These are phyloP conservation scores for Vigna unguiculata DNA, from an alignment of 306 rosid genomes.

Conservation along the genomic window DNA sequence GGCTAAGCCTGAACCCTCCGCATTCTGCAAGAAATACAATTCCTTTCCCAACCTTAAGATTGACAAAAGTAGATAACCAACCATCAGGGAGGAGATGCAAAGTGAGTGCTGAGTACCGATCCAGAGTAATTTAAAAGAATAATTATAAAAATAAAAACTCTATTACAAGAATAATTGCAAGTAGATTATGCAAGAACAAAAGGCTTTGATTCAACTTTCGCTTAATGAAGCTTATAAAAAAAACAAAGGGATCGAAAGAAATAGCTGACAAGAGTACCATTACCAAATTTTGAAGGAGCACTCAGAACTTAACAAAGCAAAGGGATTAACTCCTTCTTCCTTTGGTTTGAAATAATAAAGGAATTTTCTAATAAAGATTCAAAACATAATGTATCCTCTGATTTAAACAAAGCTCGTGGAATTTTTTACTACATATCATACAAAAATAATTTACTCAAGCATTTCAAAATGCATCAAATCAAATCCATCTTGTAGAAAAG, in stretches of 20 bases:
- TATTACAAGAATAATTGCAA: slow-evolving; percentile 1
- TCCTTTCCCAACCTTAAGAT: slow-evolving; percentile 77
- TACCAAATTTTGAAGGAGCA: slow-evolving; percentile 9
- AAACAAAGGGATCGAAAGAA: slow-evolving; percentile 6
- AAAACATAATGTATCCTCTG: slow-evolving; percentile 22
- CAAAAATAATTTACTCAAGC: slow-evolving; percentile 4
- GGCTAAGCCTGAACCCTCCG: slow-evolving; percentile 93
- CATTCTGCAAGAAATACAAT: slow-evolving; percentile 85
- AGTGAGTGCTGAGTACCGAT: slow-evolving; percentile 20
- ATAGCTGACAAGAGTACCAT: slow-evolving; percentile 1
- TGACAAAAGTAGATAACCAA: slow-evolving; percentile 37
- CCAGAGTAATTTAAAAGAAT: slow-evolving; percentile 3
- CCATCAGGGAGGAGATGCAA: not conserved
- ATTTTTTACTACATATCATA: slow-evolving; percentile 12
- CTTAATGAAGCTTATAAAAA: slow-evolving; percentile 15
- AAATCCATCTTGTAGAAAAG: slow-evolving; percentile 23
- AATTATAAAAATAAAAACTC: slow-evolving; percentile 15
- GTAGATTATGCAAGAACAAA: slow-evolving; percentile 14
- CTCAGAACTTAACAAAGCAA: slow-evolving; percentile 32
- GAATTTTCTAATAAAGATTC: not conserved
- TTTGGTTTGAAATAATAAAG: slow-evolving; percentile 10
- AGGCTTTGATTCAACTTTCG: slow-evolving; percentile 12
- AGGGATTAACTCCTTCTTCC: slow-evolving; percentile 16
- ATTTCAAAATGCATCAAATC: slow-evolving; percentile 36
- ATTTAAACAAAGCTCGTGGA: slow-evolving; percentile 12